Evolutionary conservation across 495 filamentous ascomycete genomes (phyloP), one percentile per base, ranked within the genome.

Genomic region (Beverwykella pulmonaria): DNA sequence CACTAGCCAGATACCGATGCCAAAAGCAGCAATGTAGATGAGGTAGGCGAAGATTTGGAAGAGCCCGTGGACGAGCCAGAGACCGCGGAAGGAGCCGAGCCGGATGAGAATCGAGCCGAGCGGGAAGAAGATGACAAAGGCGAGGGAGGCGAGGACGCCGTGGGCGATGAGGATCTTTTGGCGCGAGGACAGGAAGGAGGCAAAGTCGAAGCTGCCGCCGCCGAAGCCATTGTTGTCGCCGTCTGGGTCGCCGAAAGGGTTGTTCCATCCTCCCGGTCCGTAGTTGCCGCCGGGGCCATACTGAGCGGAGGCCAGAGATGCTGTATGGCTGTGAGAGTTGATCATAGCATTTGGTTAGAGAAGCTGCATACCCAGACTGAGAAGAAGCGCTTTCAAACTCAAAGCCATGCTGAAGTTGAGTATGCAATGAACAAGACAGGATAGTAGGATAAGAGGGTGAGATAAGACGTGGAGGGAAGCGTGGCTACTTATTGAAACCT

Each of bases 121-220:
- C 36, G 80, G 84, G 71, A 84, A 82, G 48, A 82, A 71, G 52
- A 81, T 65, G 29, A 80, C 49, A 63, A 78, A 79, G 20, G 76
- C 77, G n/a, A 77, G 65, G 34, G 67, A 58, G 15, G 77, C 77
- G 14, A 79, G 62, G 17, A 74, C 70, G 39, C 70, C 77, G 71
- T 79, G 77, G 12, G 77, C 77, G 58, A 75, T 73, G 53, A 78
- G 47, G 17, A 73, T 67, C 44, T 46, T 70, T 27, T 67, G n/a
- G 17, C 41, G 64, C 0, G 15, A 9, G 49, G 8, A 48, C 30
- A 61, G 23, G 49, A 61, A 67, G 50, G 1, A 26, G 4, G 8
- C 4, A 19, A 54, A 17, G 34, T 55, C 23, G 53, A 64, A 64
- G 52, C 52, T 53, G 34, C 53, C 61, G 34, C 8, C 6, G n/a